phyloP scores from a whole-genome alignment of 495 filamentous ascomycete species.

The Evernia prunastri region DNA sequence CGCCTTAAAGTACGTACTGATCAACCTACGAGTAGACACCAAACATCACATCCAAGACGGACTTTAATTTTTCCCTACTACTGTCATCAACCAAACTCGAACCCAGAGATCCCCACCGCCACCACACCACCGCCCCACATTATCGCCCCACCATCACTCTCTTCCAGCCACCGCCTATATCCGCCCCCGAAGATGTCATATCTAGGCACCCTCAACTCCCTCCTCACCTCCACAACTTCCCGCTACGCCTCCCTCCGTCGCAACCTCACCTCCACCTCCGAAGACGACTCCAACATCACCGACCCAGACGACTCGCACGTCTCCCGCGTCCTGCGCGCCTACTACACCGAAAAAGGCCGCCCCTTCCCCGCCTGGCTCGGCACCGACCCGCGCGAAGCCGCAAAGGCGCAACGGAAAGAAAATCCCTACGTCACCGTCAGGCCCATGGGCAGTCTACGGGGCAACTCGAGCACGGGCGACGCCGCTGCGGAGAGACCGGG shows the following conservation, averaged over 20 bases:
- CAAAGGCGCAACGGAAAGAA: constrained; percentile 44
- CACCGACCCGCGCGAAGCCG: constrained; percentile 68
- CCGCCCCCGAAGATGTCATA: constrained; percentile 60
- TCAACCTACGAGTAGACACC: too few species aligned
- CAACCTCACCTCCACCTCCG: constrained; percentile 76
- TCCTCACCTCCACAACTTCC: constrained; percentile 72
- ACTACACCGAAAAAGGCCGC: constrained; percentile 84
- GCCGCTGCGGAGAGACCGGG: constrained; percentile 31
- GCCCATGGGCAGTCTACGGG: constrained; percentile 38
- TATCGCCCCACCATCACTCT: neutral
- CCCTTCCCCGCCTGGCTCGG: constrained; percentile 85
- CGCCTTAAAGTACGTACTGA: too few species aligned
- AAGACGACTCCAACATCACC: constrained; percentile 47
- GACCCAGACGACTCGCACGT: constrained; percentile 82
- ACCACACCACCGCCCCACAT: neutral
- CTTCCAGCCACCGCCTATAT: constrained; percentile 13
- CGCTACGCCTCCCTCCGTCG: constrained; percentile 75
- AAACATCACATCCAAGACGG: too few species aligned
- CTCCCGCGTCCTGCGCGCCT: constrained; percentile 86
- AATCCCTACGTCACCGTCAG: constrained; percentile 44
- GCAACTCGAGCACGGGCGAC: constrained; percentile 29
- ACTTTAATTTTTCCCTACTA: too few species aligned
- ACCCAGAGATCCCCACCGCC: neutral
- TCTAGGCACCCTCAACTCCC: constrained; percentile 63
- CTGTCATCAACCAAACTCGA: neutral